Percentiles rank a stretch among this genome's conserved stretches.
These are phyloP conservation scores for Pinguiococcus pyrenoidosus DNA, from an alignment of 108 stramenopile species.

Conservation along the genomic window DNA sequence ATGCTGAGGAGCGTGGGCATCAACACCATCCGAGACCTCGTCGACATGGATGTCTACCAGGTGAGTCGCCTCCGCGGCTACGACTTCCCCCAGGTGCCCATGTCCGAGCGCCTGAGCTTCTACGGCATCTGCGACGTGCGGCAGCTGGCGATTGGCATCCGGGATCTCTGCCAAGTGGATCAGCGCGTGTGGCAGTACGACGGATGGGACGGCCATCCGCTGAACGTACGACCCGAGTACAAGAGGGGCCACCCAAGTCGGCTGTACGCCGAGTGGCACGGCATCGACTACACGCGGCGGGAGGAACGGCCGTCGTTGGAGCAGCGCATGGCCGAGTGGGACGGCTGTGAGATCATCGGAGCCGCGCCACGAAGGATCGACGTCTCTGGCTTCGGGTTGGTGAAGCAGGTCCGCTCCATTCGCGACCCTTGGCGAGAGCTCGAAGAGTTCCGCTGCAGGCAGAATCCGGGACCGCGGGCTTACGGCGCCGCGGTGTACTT, in stretches of 20 bases:
- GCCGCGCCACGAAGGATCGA: slow-evolving; percentile 25
- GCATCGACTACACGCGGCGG: slow-evolving; percentile 6
- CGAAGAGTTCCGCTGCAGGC: slow-evolving; percentile 23
- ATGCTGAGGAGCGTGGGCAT: slow-evolving; percentile 18
- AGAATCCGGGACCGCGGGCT: slow-evolving; percentile 28
- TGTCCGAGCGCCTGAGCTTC: slow-evolving; percentile 11
- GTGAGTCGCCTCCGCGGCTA: slow-evolving; percentile 24
- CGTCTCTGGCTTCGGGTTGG: slow-evolving; percentile 35
- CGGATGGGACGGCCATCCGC: slow-evolving; percentile 20
- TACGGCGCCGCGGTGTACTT: slow-evolving; percentile 29
- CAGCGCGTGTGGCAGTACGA: slow-evolving; percentile 5
- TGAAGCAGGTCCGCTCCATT: slow-evolving; percentile 22
- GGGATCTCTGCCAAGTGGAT: slow-evolving; percentile 21
- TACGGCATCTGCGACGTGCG: slow-evolving; percentile 25
- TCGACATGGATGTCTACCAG: slow-evolving; percentile 19
- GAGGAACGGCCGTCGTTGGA: too few relatives aligned
- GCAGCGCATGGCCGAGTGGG: slow-evolving; percentile 18
- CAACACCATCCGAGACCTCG: slow-evolving; percentile 23
- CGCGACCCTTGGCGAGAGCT: slow-evolving; percentile 2
- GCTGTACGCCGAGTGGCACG: slow-evolving; percentile 13
- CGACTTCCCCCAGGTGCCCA: slow-evolving; percentile 27
- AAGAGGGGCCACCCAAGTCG: slow-evolving; percentile 6
- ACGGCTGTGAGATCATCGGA: slow-evolving; percentile 29
- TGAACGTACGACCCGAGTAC: slow-evolving; percentile 15
- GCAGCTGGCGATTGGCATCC: slow-evolving; percentile 13